A percentile compares a stretch with the other conserved stretches of the same genome.
phyloP scores from a whole-genome alignment of 257 asterid genomes.

The Fraxinus quadrangulata region DNA sequence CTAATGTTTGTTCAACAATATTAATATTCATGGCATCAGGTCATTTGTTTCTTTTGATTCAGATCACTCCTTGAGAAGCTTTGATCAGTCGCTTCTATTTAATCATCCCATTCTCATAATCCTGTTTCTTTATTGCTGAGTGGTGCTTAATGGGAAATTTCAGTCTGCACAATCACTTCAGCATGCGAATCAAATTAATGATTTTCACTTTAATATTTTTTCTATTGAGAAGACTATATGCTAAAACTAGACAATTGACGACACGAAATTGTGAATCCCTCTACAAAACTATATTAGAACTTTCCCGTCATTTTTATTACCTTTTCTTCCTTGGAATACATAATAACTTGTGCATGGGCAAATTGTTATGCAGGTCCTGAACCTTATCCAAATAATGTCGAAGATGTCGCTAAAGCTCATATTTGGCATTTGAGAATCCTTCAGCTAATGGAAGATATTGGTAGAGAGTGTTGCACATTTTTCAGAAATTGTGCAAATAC shows the following conservation, averaged over 20 bases:
- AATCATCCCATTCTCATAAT: neutral
- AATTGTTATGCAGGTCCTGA: constrained; percentile 50
- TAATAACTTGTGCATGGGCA: too few species aligned
- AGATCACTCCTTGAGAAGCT: neutral
- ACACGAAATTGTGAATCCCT: too few species aligned
- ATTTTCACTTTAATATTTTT: too few species aligned
- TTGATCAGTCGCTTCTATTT: neutral
- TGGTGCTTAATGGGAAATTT: neutral
- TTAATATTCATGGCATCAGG: neutral
- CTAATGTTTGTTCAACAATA: neutral
- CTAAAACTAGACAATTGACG: too few species aligned
- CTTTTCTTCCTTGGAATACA: too few species aligned
- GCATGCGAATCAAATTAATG: too few species aligned
- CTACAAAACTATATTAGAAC: too few species aligned
- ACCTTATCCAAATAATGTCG: constrained; percentile 61
- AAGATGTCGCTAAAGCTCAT: constrained; percentile 77
- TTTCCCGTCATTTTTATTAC: too few species aligned
- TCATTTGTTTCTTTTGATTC: neutral
- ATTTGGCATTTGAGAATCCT: constrained; percentile 63
- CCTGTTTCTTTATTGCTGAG: neutral
- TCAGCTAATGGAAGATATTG: constrained; percentile 69
- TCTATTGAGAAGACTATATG: too few species aligned
- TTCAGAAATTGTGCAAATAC: constrained; percentile 50
- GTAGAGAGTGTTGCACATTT: constrained; percentile 59
- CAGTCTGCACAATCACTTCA: neutral